phyloP scores from a whole-genome alignment of 2,329 filamentous ascomycete species.

The Didymosphaeria variabile region DNA sequence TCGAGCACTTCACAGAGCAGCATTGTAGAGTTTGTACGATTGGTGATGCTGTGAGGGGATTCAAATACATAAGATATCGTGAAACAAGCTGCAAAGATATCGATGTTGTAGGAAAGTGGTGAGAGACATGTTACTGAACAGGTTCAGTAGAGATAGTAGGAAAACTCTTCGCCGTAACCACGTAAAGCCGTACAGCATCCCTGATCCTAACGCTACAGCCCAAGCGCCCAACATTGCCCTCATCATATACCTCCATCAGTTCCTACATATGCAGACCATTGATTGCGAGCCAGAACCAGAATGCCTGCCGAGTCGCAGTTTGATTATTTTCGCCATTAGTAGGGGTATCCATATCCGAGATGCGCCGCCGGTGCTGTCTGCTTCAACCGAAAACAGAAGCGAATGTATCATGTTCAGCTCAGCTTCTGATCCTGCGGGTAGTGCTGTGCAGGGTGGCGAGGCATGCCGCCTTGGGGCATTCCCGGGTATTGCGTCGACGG shows the following conservation, averaged over 20 bases:
- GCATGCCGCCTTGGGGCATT: conserved; percentile 82
- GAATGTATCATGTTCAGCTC: conserved; percentile 43
- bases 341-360: conserved; percentile 51
- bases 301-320: conserved; percentile 37
- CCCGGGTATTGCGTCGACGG: conserved; percentile 73
- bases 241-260: conserved; percentile 35
- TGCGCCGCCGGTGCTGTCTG: conserved; percentile 43
- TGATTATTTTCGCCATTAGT: conserved; percentile 51
- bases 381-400: conserved; percentile 35
- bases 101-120: conserved; percentile 35
- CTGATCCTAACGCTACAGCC: conserved; percentile 32
- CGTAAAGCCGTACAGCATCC: conserved; percentile 46
- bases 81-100: conserved; percentile 39
- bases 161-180: conserved; percentile 48
- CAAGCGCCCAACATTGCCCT: conserved; percentile 43
- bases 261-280: conserved; percentile 30
- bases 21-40: conserved; percentile 34
- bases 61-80: conserved; percentile 44
- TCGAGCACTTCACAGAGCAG: neutral
- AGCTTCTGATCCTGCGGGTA: conserved; percentile 69
- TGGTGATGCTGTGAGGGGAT: conserved; percentile 29
- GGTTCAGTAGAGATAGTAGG: conserved; percentile 22
- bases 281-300: conserved; percentile 35
- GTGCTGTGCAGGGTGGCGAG: conserved; percentile 68
- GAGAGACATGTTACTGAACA: conserved; percentile 28